phyloP scores from a whole-genome alignment of 192 early-diverging fungal species.

The Podila minutissima region DNA sequence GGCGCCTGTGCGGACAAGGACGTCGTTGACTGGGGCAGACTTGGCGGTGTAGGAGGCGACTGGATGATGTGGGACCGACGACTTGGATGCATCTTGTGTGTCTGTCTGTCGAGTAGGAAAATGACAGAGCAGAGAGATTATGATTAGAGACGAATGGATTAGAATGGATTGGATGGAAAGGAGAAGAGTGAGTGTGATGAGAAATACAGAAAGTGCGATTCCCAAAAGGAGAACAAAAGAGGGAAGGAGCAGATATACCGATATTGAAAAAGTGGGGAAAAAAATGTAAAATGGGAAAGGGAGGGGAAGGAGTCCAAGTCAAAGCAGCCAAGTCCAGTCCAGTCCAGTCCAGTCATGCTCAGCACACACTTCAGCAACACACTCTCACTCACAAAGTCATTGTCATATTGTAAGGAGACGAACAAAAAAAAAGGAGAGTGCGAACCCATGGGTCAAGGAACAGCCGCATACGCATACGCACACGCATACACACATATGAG shows the following conservation, averaged over 20 bases:
- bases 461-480: too few relatives aligned
- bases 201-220: conserved; percentile 1
- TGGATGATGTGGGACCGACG: conserved; percentile 21
- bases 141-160: neutral
- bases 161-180: neutral
- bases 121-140: neutral
- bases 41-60: conserved; percentile 37
- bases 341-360: too few relatives aligned
- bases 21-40: conserved; percentile 20
- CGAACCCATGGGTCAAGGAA: too few relatives aligned
- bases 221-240: too few relatives aligned
- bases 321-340: neutral
- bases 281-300: neutral
- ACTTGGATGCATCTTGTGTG: conserved; percentile 15
- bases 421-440: too few relatives aligned
- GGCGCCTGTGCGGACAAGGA: neutral
- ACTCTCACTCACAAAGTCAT: too few relatives aligned
- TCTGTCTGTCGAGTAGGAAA: conserved; percentile 1
- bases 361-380: too few relatives aligned
- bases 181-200: neutral
- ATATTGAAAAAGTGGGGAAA: neutral
- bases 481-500: too few relatives aligned
- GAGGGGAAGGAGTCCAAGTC: neutral
- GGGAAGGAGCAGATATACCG: too few relatives aligned
- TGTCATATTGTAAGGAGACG: too few relatives aligned